Evolutionary conservation across 495 filamentous ascomycete genomes (phyloP), one percentile per base, ranked within the genome.

Genomic region (Trichodelitschia bisporula): DNA sequence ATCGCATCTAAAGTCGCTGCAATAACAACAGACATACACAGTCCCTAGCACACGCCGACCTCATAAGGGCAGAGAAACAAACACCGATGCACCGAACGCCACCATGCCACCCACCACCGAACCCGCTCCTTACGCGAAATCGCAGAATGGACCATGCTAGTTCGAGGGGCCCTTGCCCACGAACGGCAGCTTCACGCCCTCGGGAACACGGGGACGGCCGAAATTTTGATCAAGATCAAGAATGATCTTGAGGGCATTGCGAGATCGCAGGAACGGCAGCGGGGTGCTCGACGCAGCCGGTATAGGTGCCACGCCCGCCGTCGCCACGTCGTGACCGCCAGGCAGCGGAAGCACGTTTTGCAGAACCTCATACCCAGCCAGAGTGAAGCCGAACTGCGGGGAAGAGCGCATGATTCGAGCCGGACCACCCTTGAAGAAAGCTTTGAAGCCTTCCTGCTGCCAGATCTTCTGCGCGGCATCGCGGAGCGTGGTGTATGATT

Each of bases 381-480:
- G 65, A 2, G 86, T 97, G 56, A 92, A 95, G 34, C 86, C 86
- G 54, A 97, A 97, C 45, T 97, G 86, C 14, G 86, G 86, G 1
- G 82, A 92, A 3, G 78, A 90, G 40, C 86, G 71, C 43, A 95
- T 36, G 39, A 97, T 82, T 57, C 86, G 77, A 10, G 86, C 86
- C 4, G 86, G 82, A 0, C 86, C 86, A 35, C 86, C 86, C 55
- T 95, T 95, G 69, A 92, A 97, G 64, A 95, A 97, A 25, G 86
- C 86, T 40, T 63, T 63, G 58, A 91, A 78, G 11, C 86, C 86
- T 49, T 97, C 86, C 45, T 95, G 75, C 51, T 71, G 67, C 54
- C 58, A 73, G 35, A 97, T 73, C 8, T 77, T 83, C 15, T 46
- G 48, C 11, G 86, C 89, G 28, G 72, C 77, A 51, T 97, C 82